Conservation (phyloP, 768 basidiomycete species). For the Mycena capillaripes region DNA sequence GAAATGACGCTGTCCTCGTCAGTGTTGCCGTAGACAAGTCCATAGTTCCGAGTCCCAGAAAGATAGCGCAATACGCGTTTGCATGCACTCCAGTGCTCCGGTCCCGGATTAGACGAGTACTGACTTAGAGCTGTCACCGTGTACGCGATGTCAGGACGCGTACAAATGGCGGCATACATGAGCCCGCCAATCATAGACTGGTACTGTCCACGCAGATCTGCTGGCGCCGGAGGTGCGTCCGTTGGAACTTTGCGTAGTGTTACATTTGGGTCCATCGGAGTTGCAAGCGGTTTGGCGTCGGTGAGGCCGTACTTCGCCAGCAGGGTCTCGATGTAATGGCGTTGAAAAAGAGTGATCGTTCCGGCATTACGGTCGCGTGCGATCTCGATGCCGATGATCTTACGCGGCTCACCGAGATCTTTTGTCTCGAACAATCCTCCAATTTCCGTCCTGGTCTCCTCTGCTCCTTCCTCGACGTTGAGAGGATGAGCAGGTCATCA, state of each 20-base stretch:
- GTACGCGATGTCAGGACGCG: slow-evolving; percentile 40
- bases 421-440: too few species aligned
- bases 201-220: slow-evolving; percentile 6
- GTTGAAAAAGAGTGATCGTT: slow-evolving; percentile 24
- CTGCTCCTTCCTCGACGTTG: background rate
- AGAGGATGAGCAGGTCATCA: slow-evolving; percentile 43
- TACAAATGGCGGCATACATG: slow-evolving; percentile 29
- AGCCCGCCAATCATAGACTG: slow-evolving; percentile 21
- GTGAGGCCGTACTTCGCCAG: slow-evolving; percentile 12
- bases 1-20: background rate
- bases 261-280: slow-evolving; percentile 25
- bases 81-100: slow-evolving; percentile 47
- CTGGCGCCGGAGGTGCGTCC: background rate
- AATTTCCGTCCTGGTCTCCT: too few species aligned
- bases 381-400: slow-evolving; percentile 30
- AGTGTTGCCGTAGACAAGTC: slow-evolving; percentile 15
- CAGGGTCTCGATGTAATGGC: slow-evolving; percentile 13
- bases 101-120: slow-evolving; percentile 39
- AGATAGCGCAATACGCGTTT: slow-evolving; percentile 50
- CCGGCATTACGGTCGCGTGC: slow-evolving; percentile 15
- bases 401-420: too few species aligned
- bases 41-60: slow-evolving; percentile 42
- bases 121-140: slow-evolving; percentile 34
- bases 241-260: slow-evolving; percentile 1
- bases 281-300: slow-evolving; percentile 18